Percentiles rank a stretch among this genome's conserved stretches.
phyloP scores from a whole-genome alignment of 805 yeast species.

The Kurtzmaniella cleridarum region DNA sequence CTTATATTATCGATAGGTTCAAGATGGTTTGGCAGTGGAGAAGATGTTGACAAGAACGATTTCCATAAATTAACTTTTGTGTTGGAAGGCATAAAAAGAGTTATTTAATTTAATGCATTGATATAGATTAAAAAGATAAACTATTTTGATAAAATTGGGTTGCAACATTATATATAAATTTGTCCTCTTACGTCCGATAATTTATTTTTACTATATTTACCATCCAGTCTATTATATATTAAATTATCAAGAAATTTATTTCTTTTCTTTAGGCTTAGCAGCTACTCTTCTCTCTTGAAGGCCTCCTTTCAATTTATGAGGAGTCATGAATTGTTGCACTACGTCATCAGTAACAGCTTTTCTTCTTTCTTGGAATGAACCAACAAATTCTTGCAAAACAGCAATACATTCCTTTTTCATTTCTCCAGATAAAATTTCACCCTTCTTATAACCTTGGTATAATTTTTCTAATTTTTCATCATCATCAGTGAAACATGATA shows the following conservation, averaged over 20 bases:
- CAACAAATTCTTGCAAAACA: constrained; percentile 72
- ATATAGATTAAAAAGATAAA: too few species aligned
- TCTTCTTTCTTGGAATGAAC: constrained; percentile 77
- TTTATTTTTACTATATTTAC: too few species aligned
- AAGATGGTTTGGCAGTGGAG: constrained; percentile 40
- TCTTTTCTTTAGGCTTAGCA: constrained; percentile 47
- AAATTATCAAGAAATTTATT: constrained; percentile 12
- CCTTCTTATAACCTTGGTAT: constrained; percentile 63
- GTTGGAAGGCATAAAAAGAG: constrained; percentile 22
- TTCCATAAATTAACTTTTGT: constrained; percentile 43
- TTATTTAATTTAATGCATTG: constrained; percentile 3
- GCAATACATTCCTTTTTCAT: constrained; percentile 84
- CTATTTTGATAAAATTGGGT: too few species aligned
- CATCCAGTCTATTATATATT: too few species aligned
- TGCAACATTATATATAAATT: too few species aligned
- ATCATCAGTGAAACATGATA: constrained; percentile 84
- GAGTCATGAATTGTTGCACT: constrained; percentile 70
- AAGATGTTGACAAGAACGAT: constrained; percentile 25
- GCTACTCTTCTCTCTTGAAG: constrained; percentile 68
- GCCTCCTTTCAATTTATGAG: constrained; percentile 78
- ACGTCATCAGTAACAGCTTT: constrained; percentile 55
- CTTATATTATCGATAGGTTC: constrained; percentile 42
- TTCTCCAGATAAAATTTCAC: constrained; percentile 87
- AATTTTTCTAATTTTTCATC: constrained; percentile 67
- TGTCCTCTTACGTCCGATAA: too few species aligned